A percentile compares a stretch with the other conserved stretches of the same genome.
Conservation (phyloP, 345 rosid genomes). For the Bruguiera sexangula region DNA sequence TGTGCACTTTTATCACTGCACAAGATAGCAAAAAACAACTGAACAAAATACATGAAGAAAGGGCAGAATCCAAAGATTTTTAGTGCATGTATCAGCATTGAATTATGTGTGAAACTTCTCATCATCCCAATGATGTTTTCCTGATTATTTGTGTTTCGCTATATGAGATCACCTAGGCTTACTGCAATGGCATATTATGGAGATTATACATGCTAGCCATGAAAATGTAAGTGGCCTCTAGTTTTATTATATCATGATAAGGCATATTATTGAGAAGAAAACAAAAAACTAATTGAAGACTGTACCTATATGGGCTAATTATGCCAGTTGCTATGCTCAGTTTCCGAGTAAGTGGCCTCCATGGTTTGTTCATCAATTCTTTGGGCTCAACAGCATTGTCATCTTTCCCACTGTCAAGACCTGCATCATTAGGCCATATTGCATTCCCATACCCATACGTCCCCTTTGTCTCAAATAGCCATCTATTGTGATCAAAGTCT, state of each 20-base stretch:
- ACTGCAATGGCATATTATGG: too few species aligned
- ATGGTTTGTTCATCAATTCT: constrained; percentile 82
- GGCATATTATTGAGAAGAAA: background rate
- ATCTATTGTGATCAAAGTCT: constrained; percentile 89
- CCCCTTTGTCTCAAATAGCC: constrained; percentile 89
- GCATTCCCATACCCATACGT: constrained; percentile 98
- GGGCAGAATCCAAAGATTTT: background rate
- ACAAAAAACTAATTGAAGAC: background rate
- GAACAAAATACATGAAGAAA: too few species aligned
- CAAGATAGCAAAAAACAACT: background rate
- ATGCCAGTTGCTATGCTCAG: constrained; percentile 87
- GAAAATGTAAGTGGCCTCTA: too few species aligned
- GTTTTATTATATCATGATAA: too few species aligned
- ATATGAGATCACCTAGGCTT: too few species aligned
- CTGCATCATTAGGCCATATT: constrained; percentile 87
- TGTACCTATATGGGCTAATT: constrained; percentile 88
- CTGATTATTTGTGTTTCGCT: background rate
- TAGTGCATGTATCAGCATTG: background rate
- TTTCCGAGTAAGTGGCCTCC: constrained; percentile 96
- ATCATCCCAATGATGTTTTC: background rate
- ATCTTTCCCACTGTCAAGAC: constrained; percentile 46
- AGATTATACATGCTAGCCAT: too few species aligned
- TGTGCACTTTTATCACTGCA: background rate
- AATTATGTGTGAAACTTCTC: background rate
- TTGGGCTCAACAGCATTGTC: constrained; percentile 58